These are phyloP conservation scores for Nitzschia sp. DNA, from an alignment of 108 stramenopile genomes.

Conservation along the genomic window DNA sequence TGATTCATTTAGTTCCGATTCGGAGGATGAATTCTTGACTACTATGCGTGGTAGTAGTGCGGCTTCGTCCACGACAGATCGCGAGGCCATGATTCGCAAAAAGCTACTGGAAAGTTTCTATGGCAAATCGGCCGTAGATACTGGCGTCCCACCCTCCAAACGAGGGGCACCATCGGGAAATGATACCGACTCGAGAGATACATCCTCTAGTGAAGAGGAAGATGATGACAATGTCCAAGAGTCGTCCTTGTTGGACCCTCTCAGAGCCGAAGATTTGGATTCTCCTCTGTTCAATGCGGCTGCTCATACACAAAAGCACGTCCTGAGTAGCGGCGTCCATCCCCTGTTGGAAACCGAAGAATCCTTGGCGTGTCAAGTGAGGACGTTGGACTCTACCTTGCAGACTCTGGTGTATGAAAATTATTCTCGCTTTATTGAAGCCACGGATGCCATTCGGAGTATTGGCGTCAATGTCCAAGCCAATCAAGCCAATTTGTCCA, in stretches of 20 bases:
- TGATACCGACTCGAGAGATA: constrained; percentile 7
- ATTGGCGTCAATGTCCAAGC: constrained; percentile 74
- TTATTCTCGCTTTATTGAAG: constrained; percentile 98
- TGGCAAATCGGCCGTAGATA: constrained; percentile 44
- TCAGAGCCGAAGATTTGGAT: constrained; percentile 59
- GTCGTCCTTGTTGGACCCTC: background rate
- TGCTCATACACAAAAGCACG: constrained; percentile 59
- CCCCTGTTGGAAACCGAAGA: constrained; percentile 76
- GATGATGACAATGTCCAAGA: constrained; percentile 21
- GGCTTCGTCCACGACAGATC: constrained; percentile 32
- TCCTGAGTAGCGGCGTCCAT: constrained; percentile 52
- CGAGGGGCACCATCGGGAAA: too few species aligned
- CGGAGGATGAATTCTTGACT: constrained; percentile 31
- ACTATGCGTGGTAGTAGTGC: background rate
- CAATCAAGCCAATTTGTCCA: constrained; percentile 47
- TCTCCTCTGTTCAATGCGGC: constrained; percentile 67
- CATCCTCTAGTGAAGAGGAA: constrained; percentile 30
- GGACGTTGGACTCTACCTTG: constrained; percentile 93
- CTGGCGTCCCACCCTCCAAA: constrained; percentile 8
- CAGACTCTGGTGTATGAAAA: constrained; percentile 99
- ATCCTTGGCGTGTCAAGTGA: constrained; percentile 69
- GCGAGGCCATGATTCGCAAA: constrained; percentile 83
- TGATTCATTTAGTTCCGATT: constrained; percentile 27
- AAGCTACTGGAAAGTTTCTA: constrained; percentile 88
- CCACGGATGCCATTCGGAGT: constrained; percentile 94